Evolutionary conservation across 805 yeast genomes (phyloP).

Genomic region (Candida orba): DNA sequence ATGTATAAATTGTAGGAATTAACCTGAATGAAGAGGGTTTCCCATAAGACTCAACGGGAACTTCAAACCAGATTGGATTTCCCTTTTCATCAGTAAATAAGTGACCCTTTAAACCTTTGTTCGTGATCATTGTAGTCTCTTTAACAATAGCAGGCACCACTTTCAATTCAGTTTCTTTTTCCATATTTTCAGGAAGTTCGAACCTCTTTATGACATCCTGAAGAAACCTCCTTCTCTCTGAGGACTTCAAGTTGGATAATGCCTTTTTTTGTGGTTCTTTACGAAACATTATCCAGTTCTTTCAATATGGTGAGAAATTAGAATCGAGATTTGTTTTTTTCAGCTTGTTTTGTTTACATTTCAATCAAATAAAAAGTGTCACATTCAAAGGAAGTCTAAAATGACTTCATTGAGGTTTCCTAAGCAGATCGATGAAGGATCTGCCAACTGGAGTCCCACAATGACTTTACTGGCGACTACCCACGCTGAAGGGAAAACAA

Average conservation of each 20-base stretch:
- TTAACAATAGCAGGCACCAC: constrained; percentile 33
- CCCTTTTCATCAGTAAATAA: constrained; percentile 58
- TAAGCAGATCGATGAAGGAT: background rate
- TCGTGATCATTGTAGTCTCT: constrained; percentile 54
- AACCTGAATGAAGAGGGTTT: constrained; percentile 17
- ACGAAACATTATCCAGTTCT: constrained; percentile 39
- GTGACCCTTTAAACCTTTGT: constrained; percentile 47
- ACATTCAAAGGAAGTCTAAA: background rate
- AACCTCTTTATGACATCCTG: constrained; percentile 35
- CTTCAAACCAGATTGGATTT: constrained; percentile 67
- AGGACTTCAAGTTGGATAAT: constrained; percentile 69
- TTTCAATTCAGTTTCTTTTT: constrained; percentile 17
- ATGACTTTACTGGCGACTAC: constrained; percentile 43
- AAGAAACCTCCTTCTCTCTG: constrained; percentile 61
- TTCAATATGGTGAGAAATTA: background rate
- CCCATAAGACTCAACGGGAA: constrained; percentile 35
- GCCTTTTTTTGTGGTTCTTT: constrained; percentile 51
- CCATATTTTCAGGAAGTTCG: constrained; percentile 28
- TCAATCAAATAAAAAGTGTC: background rate
- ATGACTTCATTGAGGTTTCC: constrained; percentile 5
- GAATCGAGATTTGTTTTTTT: background rate
- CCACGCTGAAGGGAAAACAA: constrained; percentile 33
- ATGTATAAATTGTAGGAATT: constrained; percentile 66
- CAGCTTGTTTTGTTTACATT: constrained; percentile 1
- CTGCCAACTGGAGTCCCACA: constrained; percentile 38